Base-by-base conservation (phyloP, 257 asterid species). In the Solanum ossicruentum region DNA sequence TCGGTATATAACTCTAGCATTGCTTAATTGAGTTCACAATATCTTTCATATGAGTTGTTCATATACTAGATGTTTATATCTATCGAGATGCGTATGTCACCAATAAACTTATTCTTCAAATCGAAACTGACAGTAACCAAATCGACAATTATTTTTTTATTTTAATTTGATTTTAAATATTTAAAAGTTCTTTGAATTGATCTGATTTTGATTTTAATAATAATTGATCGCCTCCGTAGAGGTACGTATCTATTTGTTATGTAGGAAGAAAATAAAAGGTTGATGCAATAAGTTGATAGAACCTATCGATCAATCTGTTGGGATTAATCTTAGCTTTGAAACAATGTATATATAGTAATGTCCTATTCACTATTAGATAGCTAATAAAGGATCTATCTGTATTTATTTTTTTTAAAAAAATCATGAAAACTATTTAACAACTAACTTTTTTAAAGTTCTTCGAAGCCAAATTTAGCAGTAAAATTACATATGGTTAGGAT, bases 301-400 rank as follows among this genome's bases (percentile, higher is more conserved):
- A 23, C 60, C 13, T 9, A 51, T 47, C 15, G n/a, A 71, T 71
- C 12, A 17, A 73, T 73, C 3, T 87, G 89, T 82, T 89, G 86
- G 90, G 90, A 83, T 89, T 84, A 43, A 82, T 61, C 94, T 88
- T 93, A 84, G 91, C 86, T 88, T 91, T 80, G 83, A 92, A 91
- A 91, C 92, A 87, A 93, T 86, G 86, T 16, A 45, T 85, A 5
- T 63, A 63, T 66, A 47, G 2, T 36, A 67, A 32, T 80, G 85
- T 63, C 88, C 36, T 28, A 43, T 17, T 69, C 61, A 13, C 2
- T 2, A 23, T 26, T 58, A 77, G 87, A 84, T 70, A 77, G 83
- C 81, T 75, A 84, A 81, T 81, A 79, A 58, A 55, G 56, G 65
- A 63, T 58, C 66, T 58, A 8, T 57, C 65, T 58, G 10, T 83